A percentile compares a stretch with the other conserved stretches of the same genome.
phyloP scores from a whole-genome alignment of 2,329 filamentous ascomycete species.

The Penicillium hesseltinei region DNA sequence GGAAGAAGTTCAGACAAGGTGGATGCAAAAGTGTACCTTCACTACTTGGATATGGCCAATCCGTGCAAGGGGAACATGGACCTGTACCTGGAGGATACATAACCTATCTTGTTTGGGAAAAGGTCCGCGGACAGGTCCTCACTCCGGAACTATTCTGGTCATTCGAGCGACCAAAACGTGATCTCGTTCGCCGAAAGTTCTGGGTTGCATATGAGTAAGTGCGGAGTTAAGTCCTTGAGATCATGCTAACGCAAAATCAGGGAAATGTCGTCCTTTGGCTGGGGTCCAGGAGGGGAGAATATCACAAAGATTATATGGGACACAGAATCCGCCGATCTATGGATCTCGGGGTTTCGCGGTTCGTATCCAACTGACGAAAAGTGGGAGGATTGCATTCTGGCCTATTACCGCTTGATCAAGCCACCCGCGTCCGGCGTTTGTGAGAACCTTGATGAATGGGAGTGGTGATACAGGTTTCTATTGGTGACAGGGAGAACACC shows the following conservation, averaged over 20 bases:
- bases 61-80: conserved; percentile 2
- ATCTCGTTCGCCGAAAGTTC: conserved; percentile 3
- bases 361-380: too few species aligned
- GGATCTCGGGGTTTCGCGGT: too few species aligned
- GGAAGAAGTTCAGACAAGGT: conserved; percentile 1
- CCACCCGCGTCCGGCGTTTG: too few species aligned
- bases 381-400: too few species aligned
- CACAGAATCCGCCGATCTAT: not conserved
- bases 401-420: too few species aligned
- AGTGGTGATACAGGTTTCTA: too few species aligned
- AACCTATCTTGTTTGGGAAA: conserved; percentile 5
- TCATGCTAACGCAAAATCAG: conserved; percentile 3
- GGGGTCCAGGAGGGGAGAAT: conserved; percentile 1
- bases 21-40: conserved; percentile 6
- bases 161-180: conserved; percentile 3
- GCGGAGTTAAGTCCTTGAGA: not conserved
- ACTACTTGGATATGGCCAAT: conserved; percentile 6
- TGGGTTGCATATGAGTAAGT: conserved; percentile 6
- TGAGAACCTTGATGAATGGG: too few species aligned
- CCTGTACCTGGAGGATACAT: conserved; percentile 7
- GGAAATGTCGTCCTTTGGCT: conserved; percentile 4
- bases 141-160: conserved; percentile 1
- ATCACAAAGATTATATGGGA: conserved; percentile 6
- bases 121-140: conserved; percentile 4
- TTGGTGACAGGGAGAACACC: too few species aligned